Evolutionary conservation across 1,284 basidiomycete species (phyloP).

Genomic region (Garcileccinum viscosum): DNA sequence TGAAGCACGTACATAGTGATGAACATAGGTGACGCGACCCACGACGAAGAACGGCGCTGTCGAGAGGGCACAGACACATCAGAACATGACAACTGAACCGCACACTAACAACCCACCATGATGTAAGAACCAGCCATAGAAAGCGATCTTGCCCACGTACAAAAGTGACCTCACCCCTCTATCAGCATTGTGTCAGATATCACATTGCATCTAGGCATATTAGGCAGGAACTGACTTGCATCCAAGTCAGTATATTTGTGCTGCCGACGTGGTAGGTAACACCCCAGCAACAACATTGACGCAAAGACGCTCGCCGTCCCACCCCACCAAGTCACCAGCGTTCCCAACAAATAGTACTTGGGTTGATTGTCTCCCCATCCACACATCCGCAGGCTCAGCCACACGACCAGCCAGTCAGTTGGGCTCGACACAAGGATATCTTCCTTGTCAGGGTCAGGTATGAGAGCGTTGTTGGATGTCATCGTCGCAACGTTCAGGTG

Average conservation of each 20-base stretch:
- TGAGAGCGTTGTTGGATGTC: constrained; percentile 98
- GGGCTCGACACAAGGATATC: constrained; percentile 95
- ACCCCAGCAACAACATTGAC: constrained; percentile 57
- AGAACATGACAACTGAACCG: background rate
- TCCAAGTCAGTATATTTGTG: constrained; percentile 92
- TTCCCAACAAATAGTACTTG: constrained; percentile 96
- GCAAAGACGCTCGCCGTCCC: constrained; percentile 71
- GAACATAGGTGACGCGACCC: constrained; percentile 91
- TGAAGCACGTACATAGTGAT: constrained; percentile 75
- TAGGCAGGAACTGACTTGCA: constrained; percentile 58
- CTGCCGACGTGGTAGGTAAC: constrained; percentile 86
- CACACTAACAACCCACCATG: constrained; percentile 62
- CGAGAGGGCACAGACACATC: background rate
- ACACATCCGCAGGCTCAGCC: constrained; percentile 90
- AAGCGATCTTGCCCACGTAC: constrained; percentile 91
- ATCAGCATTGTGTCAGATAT: constrained; percentile 17
- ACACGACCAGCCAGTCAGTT: constrained; percentile 92
- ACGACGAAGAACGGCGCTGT: constrained; percentile 94
- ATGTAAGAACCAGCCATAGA: constrained; percentile 92
- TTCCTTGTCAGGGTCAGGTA: constrained; percentile 95
- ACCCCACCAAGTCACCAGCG: constrained; percentile 84
- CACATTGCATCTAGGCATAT: background rate
- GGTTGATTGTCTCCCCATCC: constrained; percentile 90
- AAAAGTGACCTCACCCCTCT: constrained; percentile 93
- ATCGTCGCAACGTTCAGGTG: constrained; percentile 99